Evolutionary conservation across 192 early-diverging fungal genomes (phyloP), one percentile per base, ranked within the genome.

Genomic region (Coemansia sp.): DNA sequence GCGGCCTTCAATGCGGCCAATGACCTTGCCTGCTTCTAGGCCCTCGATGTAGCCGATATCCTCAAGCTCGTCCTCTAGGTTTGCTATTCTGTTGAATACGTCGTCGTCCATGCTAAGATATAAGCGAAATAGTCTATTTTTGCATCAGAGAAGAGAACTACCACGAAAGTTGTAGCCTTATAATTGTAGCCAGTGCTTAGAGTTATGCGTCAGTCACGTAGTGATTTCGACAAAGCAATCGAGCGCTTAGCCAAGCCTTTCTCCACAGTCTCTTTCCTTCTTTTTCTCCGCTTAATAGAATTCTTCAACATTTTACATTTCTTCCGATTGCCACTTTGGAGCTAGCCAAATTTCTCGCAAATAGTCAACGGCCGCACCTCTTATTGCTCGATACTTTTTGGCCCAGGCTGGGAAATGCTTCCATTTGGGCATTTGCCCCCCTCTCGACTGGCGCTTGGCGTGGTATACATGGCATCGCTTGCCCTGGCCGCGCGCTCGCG

Each of bases 1-100:
- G 15, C 80, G 75, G 44, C 80, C 80, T 37, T 82, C 80, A 24
- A 50, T 49, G 11, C 27, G 58, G 49, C 80, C 80, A 15, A 62
- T 47, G 2, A 24, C 15, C 29, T 66, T 68, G n/a, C 75, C 80
- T 7, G 45, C 80, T 44, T 58, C 69, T 12, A 74, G 30, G 16
- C 80, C 80, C 50, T 68, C 63, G 3, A 53, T 39, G 32, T 71
- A 77, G 39, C 80, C 80, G n/a, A 27, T 12, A 22, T 64, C 63
- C 60, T 82, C 71, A 56, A 70, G 74, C 41, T 53, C 50, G 50
- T 53, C 50, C 50, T 53, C 50, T 27, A 53, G 10, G 27, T 29
- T 53, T 24, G 24, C 50, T 53, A 53, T 29, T 10, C 50, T 53
- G 50, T 53, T 13, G 24, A 53, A 27, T 53, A 53, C 24, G 50